phyloP scores from a whole-genome alignment of 164 flowering plant genomes.

The Malania oleifera region DNA sequence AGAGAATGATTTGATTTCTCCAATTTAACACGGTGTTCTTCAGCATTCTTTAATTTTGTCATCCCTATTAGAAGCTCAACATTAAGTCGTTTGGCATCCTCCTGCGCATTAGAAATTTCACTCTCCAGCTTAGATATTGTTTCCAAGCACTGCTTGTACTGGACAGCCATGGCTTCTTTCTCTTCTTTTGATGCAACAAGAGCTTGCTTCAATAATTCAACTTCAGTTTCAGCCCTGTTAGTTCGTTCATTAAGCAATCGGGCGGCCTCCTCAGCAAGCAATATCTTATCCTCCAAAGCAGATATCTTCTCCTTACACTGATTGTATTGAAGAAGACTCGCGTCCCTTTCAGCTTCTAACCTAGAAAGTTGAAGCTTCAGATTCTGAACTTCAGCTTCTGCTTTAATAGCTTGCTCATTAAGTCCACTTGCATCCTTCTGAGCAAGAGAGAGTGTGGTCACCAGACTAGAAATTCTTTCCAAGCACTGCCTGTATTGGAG shows the following conservation, averaged over 20 bases:
- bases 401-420: conserved; percentile 32
- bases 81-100: conserved; percentile 49
- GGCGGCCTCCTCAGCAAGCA: conserved; percentile 37
- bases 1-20: conserved; percentile 59
- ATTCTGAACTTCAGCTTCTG: conserved; percentile 44
- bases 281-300: conserved; percentile 40
- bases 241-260: conserved; percentile 31
- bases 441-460: conserved; percentile 24
- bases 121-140: conserved; percentile 50
- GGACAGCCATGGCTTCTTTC: conserved; percentile 40
- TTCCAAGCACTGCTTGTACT: conserved; percentile 51
- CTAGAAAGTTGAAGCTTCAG: conserved; percentile 39
- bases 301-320: conserved; percentile 44
- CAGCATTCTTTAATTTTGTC: conserved; percentile 40
- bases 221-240: conserved; percentile 41
- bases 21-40: conserved; percentile 45
- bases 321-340: conserved; percentile 34
- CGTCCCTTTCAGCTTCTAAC: conserved; percentile 46
- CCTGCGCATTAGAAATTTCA: conserved; percentile 45
- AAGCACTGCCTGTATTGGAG: conserved; percentile 34
- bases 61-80: conserved; percentile 36
- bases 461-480: conserved; percentile 44
- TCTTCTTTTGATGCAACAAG: conserved; percentile 38
- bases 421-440: conserved; percentile 32
- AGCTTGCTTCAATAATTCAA: conserved; percentile 32